A percentile compares a stretch with the other conserved stretches of the same genome.
phyloP scores from a whole-genome alignment of 805 yeast genomes.

The Wickerhamiella domercqiae region DNA sequence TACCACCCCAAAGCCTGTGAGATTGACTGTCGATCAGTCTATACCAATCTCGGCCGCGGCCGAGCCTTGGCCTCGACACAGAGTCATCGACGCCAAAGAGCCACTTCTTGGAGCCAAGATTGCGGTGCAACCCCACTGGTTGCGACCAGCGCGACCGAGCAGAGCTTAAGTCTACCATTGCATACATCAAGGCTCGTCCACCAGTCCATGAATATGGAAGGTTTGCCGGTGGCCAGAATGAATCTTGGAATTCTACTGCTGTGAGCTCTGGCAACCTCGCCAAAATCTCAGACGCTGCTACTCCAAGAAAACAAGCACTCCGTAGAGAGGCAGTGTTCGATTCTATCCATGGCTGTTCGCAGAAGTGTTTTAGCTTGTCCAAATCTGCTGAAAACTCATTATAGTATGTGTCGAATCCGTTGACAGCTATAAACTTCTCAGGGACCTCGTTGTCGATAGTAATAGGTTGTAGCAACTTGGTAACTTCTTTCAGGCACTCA shows the following conservation, averaged over 20 bases:
- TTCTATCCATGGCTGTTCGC: not conserved
- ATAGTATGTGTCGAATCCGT: not conserved
- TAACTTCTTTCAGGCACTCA: too few relatives aligned
- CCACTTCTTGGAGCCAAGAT: conserved; percentile 10
- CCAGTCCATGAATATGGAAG: conserved; percentile 40
- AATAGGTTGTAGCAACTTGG: too few relatives aligned
- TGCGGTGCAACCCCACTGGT: conserved; percentile 8
- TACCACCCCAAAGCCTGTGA: conserved; percentile 26
- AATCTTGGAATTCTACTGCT: not conserved
- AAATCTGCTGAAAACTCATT: not conserved
- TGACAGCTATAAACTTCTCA: not conserved
- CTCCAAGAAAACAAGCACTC: conserved; percentile 45
- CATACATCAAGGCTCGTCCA: conserved; percentile 48
- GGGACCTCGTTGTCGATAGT: conserved; percentile 34
- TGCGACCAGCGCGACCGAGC: conserved; percentile 15
- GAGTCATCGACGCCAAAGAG: conserved; percentile 6
- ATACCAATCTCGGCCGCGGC: conserved; percentile 8
- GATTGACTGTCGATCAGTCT: conserved; percentile 11
- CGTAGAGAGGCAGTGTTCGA: conserved; percentile 23
- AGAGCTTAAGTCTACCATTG: conserved; percentile 33
- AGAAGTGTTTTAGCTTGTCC: not conserved
- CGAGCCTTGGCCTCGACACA: conserved; percentile 7
- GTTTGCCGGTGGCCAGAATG: conserved; percentile 16
- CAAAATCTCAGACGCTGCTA: conserved; percentile 27
- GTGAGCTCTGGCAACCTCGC: conserved; percentile 22